phyloP scores from a whole-genome alignment of 2,329 filamentous ascomycete species.

The Ophiocordyceps camponoti-leonardi region DNA sequence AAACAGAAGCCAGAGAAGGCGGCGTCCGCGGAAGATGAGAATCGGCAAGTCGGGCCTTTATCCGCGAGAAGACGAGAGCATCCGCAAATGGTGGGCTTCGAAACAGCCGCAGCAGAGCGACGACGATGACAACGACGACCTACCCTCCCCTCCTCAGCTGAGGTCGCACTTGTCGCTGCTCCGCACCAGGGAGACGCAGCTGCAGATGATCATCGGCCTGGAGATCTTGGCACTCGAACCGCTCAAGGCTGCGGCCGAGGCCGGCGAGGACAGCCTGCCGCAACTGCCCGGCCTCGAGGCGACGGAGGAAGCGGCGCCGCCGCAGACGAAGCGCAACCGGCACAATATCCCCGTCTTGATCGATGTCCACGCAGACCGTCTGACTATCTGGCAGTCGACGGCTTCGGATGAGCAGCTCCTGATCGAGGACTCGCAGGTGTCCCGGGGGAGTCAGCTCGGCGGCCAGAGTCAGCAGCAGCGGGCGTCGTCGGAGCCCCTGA shows the following conservation, averaged over 20 bases:
- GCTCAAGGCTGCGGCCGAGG: slow-evolving; percentile 22
- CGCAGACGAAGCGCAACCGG: slow-evolving; percentile 38
- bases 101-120: slow-evolving; percentile 34
- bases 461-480: slow-evolving; percentile 21
- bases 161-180: slow-evolving; percentile 48
- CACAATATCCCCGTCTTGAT: slow-evolving; percentile 49
- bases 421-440: slow-evolving; percentile 28
- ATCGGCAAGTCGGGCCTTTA: slow-evolving; percentile 54
- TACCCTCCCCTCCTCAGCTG: slow-evolving; percentile 21
- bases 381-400: slow-evolving; percentile 74
- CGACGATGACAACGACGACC: slow-evolving; percentile 24
- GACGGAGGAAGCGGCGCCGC: slow-evolving; percentile 11
- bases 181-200: slow-evolving; percentile 58
- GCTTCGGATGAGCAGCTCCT: slow-evolving; percentile 39
- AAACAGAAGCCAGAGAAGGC: slow-evolving; percentile 22
- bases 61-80: slow-evolving; percentile 43
- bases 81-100: slow-evolving; percentile 54
- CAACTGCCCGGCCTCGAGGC: slow-evolving; percentile 20
- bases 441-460: slow-evolving; percentile 11
- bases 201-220: slow-evolving; percentile 65
- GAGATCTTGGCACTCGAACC: slow-evolving; percentile 58
- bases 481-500: slow-evolving; percentile 42
- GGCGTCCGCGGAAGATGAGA: slow-evolving; percentile 46
- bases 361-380: slow-evolving; percentile 57
- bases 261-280: slow-evolving; percentile 28